These are phyloP conservation scores for Diaporthe vaccinii DNA, from an alignment of 2,329 filamentous ascomycete genomes.

Conservation along the genomic window DNA sequence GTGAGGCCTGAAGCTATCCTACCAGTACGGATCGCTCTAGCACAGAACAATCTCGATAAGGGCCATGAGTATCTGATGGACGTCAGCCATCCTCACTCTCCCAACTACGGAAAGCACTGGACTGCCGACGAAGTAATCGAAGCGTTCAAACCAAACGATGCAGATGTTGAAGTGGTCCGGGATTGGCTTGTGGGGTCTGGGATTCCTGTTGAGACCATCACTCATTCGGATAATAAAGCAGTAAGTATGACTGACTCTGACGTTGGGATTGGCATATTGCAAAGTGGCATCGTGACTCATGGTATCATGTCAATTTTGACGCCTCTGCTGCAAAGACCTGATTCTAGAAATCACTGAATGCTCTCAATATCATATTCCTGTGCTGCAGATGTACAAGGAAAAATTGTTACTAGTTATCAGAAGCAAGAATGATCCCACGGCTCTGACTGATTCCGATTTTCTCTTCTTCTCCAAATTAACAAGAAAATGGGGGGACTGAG, in stretches of 20 bases:
- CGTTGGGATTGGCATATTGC: background rate
- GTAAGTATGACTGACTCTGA: background rate
- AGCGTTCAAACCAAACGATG: slow-evolving; percentile 51
- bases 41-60: slow-evolving; percentile 46
- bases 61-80: slow-evolving; percentile 47
- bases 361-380: background rate
- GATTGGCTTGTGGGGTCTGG: slow-evolving; percentile 40
- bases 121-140: slow-evolving; percentile 52
- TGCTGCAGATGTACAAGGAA: background rate
- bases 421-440: background rate
- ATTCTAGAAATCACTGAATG: background rate
- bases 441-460: background rate
- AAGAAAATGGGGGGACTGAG: background rate
- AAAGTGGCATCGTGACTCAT: background rate
- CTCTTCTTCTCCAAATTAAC: background rate
- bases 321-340: background rate
- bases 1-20: slow-evolving; percentile 42
- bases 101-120: slow-evolving; percentile 55
- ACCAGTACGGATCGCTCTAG: slow-evolving; percentile 48
- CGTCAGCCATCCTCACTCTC: slow-evolving; percentile 47
- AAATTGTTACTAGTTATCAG: background rate
- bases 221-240: slow-evolving; percentile 42
- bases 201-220: slow-evolving; percentile 28
- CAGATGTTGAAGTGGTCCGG: slow-evolving; percentile 48
- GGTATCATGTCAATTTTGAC: background rate